A percentile compares a stretch with the other conserved stretches of the same genome.
Conservation (phyloP, 2,329 filamentous ascomycete genomes). For the Cylindrodendrum hubeiense region DNA sequence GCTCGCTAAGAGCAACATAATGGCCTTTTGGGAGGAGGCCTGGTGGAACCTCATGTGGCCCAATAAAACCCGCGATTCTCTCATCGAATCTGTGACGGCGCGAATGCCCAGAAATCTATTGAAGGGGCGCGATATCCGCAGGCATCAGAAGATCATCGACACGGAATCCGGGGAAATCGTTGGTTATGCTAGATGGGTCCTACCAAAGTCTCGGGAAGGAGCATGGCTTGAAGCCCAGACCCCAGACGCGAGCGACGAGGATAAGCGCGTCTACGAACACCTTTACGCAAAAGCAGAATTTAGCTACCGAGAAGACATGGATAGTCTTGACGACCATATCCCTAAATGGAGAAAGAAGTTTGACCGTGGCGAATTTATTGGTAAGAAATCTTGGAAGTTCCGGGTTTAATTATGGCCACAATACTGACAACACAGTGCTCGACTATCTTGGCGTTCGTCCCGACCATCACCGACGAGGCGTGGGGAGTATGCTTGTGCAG, state of each 20-base stretch:
- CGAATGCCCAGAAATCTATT: conserved; percentile 34
- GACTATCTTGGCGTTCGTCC: conserved; percentile 40
- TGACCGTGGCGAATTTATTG: conserved; percentile 23
- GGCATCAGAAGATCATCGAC: conserved; percentile 38
- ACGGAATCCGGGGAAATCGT: conserved; percentile 35
- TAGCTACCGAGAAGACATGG: conserved; percentile 7
- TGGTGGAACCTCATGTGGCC: conserved; percentile 39
- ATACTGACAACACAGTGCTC: conserved; percentile 26
- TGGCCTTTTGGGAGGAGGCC: conserved; percentile 33
- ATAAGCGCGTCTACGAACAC: neutral
- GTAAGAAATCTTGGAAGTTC: neutral
- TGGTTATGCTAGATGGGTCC: conserved; percentile 37
- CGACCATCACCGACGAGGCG: conserved; percentile 34
- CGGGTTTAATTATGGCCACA: accelerated
- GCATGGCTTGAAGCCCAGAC: conserved; percentile 32
- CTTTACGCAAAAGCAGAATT: conserved; percentile 11
- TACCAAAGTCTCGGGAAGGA: conserved; percentile 21
- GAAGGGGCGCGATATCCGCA: conserved; percentile 26
- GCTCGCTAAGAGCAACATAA: conserved; percentile 33
- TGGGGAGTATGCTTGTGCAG: conserved; percentile 37
- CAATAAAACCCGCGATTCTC: conserved; percentile 18
- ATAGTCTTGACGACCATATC: conserved; percentile 26
- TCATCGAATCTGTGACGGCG: conserved; percentile 28
- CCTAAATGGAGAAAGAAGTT: conserved; percentile 24
- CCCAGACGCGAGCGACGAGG: conserved; percentile 22